Percentiles rank a stretch among this genome's conserved stretches.
Evolutionary conservation across 441 rosid genomes (phyloP).

Genomic region (Populus hybrid): DNA sequence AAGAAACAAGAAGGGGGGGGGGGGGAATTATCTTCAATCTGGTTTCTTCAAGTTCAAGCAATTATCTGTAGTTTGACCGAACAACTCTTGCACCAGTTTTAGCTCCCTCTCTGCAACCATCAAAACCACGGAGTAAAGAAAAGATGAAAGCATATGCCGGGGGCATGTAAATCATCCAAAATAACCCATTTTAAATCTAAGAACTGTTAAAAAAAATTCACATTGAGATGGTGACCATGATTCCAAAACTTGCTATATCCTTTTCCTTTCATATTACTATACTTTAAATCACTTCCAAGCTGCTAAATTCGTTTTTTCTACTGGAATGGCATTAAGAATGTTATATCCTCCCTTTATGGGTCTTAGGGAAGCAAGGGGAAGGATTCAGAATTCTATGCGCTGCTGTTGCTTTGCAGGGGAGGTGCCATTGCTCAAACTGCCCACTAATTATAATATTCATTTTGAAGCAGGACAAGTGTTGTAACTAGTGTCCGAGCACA

Average conservation of each 20-base stretch:
- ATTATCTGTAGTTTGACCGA: slow-evolving; percentile 76
- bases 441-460: not conserved
- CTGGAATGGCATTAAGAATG: not conserved
- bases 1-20: not conserved
- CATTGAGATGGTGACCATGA: not conserved
- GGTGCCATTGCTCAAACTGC: not conserved
- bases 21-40: slow-evolving; percentile 29
- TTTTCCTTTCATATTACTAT: not conserved
- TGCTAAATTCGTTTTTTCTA: not conserved
- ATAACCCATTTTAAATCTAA: not conserved
- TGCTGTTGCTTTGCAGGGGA: not conserved
- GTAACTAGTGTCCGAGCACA: not conserved
- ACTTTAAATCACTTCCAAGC: not conserved
- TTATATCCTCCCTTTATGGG: not conserved
- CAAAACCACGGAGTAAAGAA: slow-evolving; percentile 1
- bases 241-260: not conserved
- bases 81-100: slow-evolving; percentile 79
- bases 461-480: not conserved
- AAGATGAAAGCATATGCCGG: not conserved
- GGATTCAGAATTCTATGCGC: not conserved
- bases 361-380: not conserved
- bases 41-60: slow-evolving; percentile 91
- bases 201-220: not conserved
- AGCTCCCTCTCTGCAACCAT: slow-evolving; percentile 63
- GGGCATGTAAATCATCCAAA: not conserved